Conservation (phyloP, 306 rosid species). For the apple (Malus domestica) region DNA sequence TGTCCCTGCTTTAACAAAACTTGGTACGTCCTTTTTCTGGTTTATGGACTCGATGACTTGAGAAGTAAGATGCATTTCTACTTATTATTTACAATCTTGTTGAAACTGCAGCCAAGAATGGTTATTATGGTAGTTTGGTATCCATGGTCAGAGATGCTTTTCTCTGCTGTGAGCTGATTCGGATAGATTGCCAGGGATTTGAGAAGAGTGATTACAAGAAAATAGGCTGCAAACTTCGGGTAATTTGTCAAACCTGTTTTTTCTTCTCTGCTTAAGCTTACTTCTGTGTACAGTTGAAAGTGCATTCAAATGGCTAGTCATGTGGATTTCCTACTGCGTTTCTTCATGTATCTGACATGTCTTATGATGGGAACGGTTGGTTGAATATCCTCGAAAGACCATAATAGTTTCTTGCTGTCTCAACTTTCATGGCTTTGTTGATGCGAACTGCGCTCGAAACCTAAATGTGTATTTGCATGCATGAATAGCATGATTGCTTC, state of each 20-base stretch:
- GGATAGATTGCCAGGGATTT: conserved; percentile 83
- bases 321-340: not conserved
- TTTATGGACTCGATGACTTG: conserved; percentile 2
- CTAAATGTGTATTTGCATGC: not conserved
- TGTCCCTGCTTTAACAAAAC: conserved; percentile 76
- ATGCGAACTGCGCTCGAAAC: not conserved
- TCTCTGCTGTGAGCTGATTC: conserved; percentile 54
- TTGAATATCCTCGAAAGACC: not conserved
- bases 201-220: conserved; percentile 91
- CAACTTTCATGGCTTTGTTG: not conserved
- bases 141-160: conserved; percentile 96
- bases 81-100: conserved; percentile 10
- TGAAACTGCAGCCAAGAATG: conserved; percentile 72
- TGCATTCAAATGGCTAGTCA: not conserved
- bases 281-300: not conserved
- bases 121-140: conserved; percentile 70
- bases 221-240: conserved; percentile 93
- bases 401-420: not conserved
- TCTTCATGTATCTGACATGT: not conserved
- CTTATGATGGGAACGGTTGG: not conserved
- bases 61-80: not conserved
- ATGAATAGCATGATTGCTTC: not conserved
- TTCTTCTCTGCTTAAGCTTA: not conserved
- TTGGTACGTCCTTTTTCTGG: conserved; percentile 35
- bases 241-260: conserved; percentile 9